Conservation (phyloP, 2,329 filamentous ascomycete species). For the Botryosphaeria dothidea region DNA sequence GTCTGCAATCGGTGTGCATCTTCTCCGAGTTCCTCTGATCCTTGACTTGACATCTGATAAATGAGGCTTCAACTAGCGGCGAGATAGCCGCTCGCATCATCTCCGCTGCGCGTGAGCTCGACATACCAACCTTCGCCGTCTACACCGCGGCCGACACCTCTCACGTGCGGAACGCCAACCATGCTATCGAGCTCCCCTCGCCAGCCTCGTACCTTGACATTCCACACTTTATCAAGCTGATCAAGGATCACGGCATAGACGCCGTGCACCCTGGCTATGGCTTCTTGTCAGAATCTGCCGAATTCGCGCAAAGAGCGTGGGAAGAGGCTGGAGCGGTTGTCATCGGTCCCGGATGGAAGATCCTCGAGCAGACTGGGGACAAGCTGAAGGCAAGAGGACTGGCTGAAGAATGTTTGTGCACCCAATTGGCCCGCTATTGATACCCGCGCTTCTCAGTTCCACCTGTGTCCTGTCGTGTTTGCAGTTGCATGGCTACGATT, state of each 20-base stretch:
- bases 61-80: conserved; percentile 34
- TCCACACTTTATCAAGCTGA: conserved; percentile 48
- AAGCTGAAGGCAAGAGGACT: conserved; percentile 56
- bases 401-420: conserved; percentile 47
- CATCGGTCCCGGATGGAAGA: conserved; percentile 59
- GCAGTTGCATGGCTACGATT: not conserved
- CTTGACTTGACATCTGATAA: not conserved
- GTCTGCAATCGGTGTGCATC: conserved; percentile 48
- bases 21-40: conserved; percentile 35
- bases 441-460: not conserved
- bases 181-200: conserved; percentile 53
- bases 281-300: conserved; percentile 60
- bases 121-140: conserved; percentile 57
- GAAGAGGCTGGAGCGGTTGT: conserved; percentile 51
- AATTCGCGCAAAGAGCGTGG: conserved; percentile 53
- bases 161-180: conserved; percentile 54
- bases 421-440: not conserved
- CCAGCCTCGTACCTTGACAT: conserved; percentile 57
- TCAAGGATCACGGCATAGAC: conserved; percentile 53
- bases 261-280: conserved; percentile 62
- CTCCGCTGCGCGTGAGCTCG: conserved; percentile 59
- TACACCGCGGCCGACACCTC: conserved; percentile 58
- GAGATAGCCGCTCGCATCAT: conserved; percentile 66
- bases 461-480: not conserved
- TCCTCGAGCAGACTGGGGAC: conserved; percentile 57